Evolutionary conservation across 208 protist genomes (phyloP), one percentile per base, ranked within the genome.

Genomic region (Endotrypanum monterogeii): DNA sequence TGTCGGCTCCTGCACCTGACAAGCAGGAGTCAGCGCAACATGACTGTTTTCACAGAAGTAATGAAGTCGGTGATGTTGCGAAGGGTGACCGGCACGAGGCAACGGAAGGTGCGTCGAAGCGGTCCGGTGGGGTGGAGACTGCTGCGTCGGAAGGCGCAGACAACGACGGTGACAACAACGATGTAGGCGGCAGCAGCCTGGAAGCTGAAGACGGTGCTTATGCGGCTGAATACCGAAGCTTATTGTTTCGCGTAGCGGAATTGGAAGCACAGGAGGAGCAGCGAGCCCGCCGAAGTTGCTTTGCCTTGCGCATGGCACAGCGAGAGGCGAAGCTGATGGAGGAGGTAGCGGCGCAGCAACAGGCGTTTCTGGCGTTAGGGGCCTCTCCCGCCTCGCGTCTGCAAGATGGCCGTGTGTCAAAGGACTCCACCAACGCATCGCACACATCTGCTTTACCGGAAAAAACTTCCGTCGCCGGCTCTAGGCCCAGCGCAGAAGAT

Each of bases 161-260:
- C 41, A 46, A 46, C 12, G 62, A 39, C 1, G 28, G 23, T 9
- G 65, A 41, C 25, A 32, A 57, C 8, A 56, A 68, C 1, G 71
- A 66, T 0, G 62, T 44, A 37, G 74, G 77, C 6, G 61, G 41
- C 6, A 70, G 73, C 4, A 67, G 41, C 16, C 68, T 14, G 7
- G 58, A 66, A 1, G 79, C 68, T 23, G 82, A 50, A 1, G 80
- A 83, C 8, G 51, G 48, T 1, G 71, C 72, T 39, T 71, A 69
- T n/a, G 72, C 65, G 0, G 83, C 86, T 1, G 78, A 81, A 61
- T 83, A 80, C 62, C 62, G 51, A n/a, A 70, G 75, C 2, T 69
- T 89, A 11, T 65, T 86, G 4, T 73, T 80, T 25, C 89, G 85
- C 20, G 76, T 91, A 2, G 83, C 85, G 2, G 87, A 88, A 39